Evolutionary conservation across 2,329 filamentous ascomycete genomes (phyloP), one percentile per base, ranked within the genome.

Genomic region (Metarhizium album): DNA sequence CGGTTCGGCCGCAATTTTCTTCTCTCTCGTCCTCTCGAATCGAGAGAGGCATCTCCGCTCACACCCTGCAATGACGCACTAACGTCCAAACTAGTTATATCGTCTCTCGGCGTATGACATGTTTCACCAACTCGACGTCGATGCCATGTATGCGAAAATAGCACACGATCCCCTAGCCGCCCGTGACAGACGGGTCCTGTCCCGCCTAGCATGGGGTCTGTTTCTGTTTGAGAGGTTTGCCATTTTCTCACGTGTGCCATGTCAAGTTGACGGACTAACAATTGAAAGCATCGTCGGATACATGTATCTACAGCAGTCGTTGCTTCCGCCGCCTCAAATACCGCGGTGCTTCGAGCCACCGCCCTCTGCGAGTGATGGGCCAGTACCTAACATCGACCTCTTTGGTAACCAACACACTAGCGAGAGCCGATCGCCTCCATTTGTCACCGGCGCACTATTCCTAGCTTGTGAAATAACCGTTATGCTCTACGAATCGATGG

Each of bases 31-130:
- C 22, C 13, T 42, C 42, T 35, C 33, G 11, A 31, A 35, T 14
- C 33, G 33, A 13, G 14, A 35, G 16, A 14, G 11, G 4, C 2
- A 35, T 35, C 11, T 35, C n/a, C n/a, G n/a, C n/a, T 35, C 33
- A 35, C 33, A n/a, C 14, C 11, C 14, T 35, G 33, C 33, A 14
- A 16, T 13, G 11, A 35, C 33, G 33, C 16, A 35, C 40, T 43
- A n/a, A 43, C 22, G 6, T n/a, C 22, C 22, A 3, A 22, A 9
- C n/a, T 37, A 54, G 43, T 55, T 60, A 45, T 62, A 58, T 47
- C 58, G 57, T 1, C 56, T 57, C 2, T 54, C 57, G 2, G 53
- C 58, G 3, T 56, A 51, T 20, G 54, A 62, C 13, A 58, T 59
- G 57, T 50, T 58, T 20, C 42, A 48, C 2, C 22, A 51, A 18